Percentiles rank a stretch among this genome's conserved stretches.
These are phyloP conservation scores for Colletotrichum truncatum DNA, from an alignment of 2,329 filamentous ascomycete genomes.

Conservation along the genomic window DNA sequence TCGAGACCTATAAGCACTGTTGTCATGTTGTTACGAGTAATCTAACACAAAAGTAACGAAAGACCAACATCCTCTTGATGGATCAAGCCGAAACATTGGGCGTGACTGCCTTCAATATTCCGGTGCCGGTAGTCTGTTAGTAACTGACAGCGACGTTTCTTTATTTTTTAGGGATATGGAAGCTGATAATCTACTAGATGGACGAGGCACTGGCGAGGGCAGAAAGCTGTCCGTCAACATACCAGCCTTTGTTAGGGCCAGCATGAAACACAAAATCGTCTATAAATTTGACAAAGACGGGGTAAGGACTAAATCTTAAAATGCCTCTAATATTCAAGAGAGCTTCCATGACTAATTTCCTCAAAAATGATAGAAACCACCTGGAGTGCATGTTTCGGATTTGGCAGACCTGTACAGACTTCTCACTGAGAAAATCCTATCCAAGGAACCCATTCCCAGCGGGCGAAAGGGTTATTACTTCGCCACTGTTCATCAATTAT, in stretches of 20 bases:
- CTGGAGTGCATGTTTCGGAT: constrained; percentile 41
- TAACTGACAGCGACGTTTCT: neutral
- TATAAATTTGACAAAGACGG: constrained; percentile 43
- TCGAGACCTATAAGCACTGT: neutral
- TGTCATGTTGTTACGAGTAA: neutral
- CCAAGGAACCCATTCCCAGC: constrained; percentile 36
- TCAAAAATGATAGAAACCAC: constrained; percentile 31
- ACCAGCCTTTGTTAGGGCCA: constrained; percentile 39
- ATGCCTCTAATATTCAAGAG: neutral
- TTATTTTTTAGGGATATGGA: neutral
- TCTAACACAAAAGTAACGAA: too few relatives aligned
- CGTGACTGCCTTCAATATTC: constrained; percentile 41
- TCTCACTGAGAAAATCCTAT: constrained; percentile 39
- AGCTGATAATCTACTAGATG: constrained; percentile 37
- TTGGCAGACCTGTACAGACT: constrained; percentile 40
- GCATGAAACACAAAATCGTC: constrained; percentile 38
- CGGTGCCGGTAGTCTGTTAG: constrained; percentile 40
- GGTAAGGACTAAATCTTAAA: too few relatives aligned
- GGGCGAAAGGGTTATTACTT: constrained; percentile 46
- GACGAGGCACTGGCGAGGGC: constrained; percentile 41
- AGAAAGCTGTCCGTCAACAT: constrained; percentile 45
- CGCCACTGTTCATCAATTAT: constrained; percentile 36
- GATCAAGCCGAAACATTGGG: constrained; percentile 39
- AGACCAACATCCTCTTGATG: constrained; percentile 40
- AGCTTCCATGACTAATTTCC: neutral